Base-by-base conservation (phyloP, 306 rosid genomes). In the Psophocarpus tetragonolobus region DNA sequence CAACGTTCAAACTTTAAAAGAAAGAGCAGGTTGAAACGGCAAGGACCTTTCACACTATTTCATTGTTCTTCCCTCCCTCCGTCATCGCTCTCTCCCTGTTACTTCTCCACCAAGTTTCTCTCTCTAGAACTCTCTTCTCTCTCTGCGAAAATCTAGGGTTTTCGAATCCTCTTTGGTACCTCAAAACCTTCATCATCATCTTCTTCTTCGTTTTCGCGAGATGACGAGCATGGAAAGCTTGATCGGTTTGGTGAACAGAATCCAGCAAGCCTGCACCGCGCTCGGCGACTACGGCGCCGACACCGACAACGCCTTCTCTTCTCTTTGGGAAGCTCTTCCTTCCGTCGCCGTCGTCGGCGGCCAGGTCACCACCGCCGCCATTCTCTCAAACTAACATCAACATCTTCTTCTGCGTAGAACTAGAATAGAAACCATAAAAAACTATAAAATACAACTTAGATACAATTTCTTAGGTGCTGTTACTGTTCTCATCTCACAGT, bases 221-320 rank as follows among this genome's bases (percentile, higher is more conserved):
- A 92, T 92, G 98, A 36, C 95, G 68, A 88, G 90, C 35, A 95
- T 95, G 99, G 97, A 91, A 83, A 95, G 97, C 86, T 95, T 95
- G 89, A 95, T 95, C 56, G 97, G 97, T 0, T 68, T 95, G 84
- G 99, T 95, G 26, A 95, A 95, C 77, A 79, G 99, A 66, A 95
- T 95, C 32, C 99, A 95, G 84, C 84, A 92, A 36, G 97, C 97
- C 11, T 95, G 99, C 84, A 95, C 99, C 47, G 85, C 80, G 38
- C 97, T 95, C 26, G 99, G 97, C 2, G 99, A 95, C 86, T 91
- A 95, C 81, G 97, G 97, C 82, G 99, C 96, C 20, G 99, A 89
- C 3, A 84, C 66, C 4, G 92, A 87, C 4, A 85, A 53, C 75
- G 2, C 89, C n/a, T 90, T 94, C 81, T 83, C 90, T 71, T 93